Evolutionary conservation across 768 basidiomycete genomes (phyloP), one percentile per base, ranked within the genome.

Genomic region (Agaricus blazei): DNA sequence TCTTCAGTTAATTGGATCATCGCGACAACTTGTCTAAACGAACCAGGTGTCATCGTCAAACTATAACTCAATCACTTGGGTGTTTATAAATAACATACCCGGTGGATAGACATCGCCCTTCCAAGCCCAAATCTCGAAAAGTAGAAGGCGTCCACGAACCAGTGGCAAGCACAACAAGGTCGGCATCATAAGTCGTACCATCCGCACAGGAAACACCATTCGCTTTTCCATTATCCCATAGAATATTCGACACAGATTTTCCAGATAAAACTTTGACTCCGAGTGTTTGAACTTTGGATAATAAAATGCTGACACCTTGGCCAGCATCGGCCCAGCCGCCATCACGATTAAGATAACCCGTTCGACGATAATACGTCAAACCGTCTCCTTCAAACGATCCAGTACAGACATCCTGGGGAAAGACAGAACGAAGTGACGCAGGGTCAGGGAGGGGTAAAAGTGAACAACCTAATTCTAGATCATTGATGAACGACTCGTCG

Each of bases 101-200:
- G 19, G 91, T 94, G 1, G 95, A 90, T 7, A 85, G 69, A 58
- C 85, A 85, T 24, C 68, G 72, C 2, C 70, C 65, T 14, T 75
- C 71, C 38, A 88, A 63, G 11, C 72, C 68, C 8, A 85, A 68
- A 38, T 79, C 78, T 7, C 85, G 83, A 64, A 95, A 91, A 1
- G 85, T 67, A 1, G 86, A 85, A 8, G 90, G 82, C 1, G 93
- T 93, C 96, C 95, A 97, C 4, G 87, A 80, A 24, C 93, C 93
- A 12, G 84, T 73, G 7, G 90, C 83, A 34, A 94, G 67, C 28
- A 96, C 72, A 7, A 92, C 78, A 46, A 83, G 60, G 51, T 85
- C 79, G 1, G 85, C 88, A 14, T 70, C 61, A 59, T 83, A 78
- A 9, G 65, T 59, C 2, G 72, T 72, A 7, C 87, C 90, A 64